Base-by-base conservation (phyloP, 2,329 filamentous ascomycete genomes). In the Fusarium liriodendri region DNA sequence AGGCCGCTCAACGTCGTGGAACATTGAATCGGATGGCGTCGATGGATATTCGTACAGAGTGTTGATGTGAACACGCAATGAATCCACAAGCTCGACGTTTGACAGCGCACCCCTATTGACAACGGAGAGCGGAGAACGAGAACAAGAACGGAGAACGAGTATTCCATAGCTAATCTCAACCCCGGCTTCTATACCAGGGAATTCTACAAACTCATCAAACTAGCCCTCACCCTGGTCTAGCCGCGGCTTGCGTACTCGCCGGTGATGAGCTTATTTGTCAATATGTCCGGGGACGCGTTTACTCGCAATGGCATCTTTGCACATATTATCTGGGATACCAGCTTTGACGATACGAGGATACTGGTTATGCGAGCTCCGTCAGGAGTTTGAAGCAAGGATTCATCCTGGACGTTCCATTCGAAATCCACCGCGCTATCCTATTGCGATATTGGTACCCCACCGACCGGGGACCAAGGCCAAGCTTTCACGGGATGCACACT, bases 231-330 rank as follows among this genome's bases (percentile, higher is more conserved):
- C 32, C 69, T 62, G 65, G 72, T 47, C 57, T 66, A 69, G 54
- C 16, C 52, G 55, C 52, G 59, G 69, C 52, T 66, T 63, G 62
- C 27, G 54, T 69, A 66, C 65, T 50, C 72, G 62, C 54, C 60
- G 69, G 59, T 74, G 62, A 64, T 72, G 72, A 75, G 72, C 65
- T 73, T 74, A 74, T 67, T 75, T 73, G 27, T 54, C 57, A 72
- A 69, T 32, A 60, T 45, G 14, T 60, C 62, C 60, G 59, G 67
- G 62, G 62, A 73, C 74, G 70, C 65, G 18, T 60, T 62, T 60
- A 50, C 35, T n/a, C 29, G 6, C 50, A n/a, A 54, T 32, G 27
- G 18, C 27, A 52, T 52, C 47, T 32, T 18, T 32, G 27, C 27
- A 54, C 50, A 54, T 54, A 57, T 57, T 22, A 33, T 57, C 52